Base-by-base conservation (phyloP, 495 filamentous ascomycete genomes). In the Saxophila tyrrhenica region DNA sequence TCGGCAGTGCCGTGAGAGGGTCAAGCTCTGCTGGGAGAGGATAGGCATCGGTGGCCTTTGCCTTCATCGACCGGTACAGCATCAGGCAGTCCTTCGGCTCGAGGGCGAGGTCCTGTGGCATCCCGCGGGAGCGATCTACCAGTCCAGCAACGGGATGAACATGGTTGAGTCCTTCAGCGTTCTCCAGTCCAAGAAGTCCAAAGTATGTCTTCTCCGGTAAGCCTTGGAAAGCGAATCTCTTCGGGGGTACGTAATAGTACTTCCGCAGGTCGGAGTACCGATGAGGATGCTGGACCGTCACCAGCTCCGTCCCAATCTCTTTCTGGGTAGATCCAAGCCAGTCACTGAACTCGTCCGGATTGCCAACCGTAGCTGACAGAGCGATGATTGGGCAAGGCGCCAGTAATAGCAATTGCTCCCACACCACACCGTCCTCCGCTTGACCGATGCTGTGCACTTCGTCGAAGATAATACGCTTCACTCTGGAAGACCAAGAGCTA, bases 391-490 rank as follows among this genome's bases (percentile, higher is more conserved):
- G 86, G 59, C 85, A 88, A 9, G 85, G 83, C 0, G 85, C 74
- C 24, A 87, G 69, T 0, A 89, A 74, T 13, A 89, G 70, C 9
- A 91, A 71, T 59, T 91, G 86, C 58, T 91, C 86, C 86, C 85
- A 91, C 0, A 91, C 73, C 11, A 88, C 68, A 49, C 86, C 85
- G 61, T 91, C 86, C 17, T 89, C 80, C 1, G 81, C 76, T 64
- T 88, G 81, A 0, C 85, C 84, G 51, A 89, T 88, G 16, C 75
- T 86, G 64, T 91, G 86, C n/a, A 89, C 78, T 67, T 89, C 86
- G 57, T 91, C 86, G 52, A 89, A 89, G 35, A 89, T 89, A 60
- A 90, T 88, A 15, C 83, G 72, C 52, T 76, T 82, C 3, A 90
- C 72, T 51, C 80, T 67, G 2, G 70, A 68, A 1, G 85, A 75